Evolutionary conservation across 345 rosid species (phyloP), one percentile per base, ranked within the genome.

Genomic region (Conringia planisiliqua): DNA sequence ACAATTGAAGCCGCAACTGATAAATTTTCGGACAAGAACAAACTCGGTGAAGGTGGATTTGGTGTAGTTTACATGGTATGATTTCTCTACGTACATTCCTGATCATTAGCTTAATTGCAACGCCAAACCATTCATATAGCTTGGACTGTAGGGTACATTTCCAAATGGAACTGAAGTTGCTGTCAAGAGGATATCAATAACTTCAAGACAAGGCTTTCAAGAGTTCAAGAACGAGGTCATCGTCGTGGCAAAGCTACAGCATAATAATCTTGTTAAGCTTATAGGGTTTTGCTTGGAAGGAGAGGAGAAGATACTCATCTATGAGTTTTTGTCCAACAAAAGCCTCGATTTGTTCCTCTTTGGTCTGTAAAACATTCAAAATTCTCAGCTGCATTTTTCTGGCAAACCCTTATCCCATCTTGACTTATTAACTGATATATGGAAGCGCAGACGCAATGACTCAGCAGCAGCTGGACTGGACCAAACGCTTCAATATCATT

Each of bases 41-140:
- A 70, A 44, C 3, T 70, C 1, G 66, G 74, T 70, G 7, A 58
- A 57, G 74, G 73, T 26, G 63, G 72, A 54, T 68, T 67, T 55
- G 72, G 63, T 55, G 63, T 2, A 55, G 72, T 68, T 40, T 69
- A 69, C 73, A 69, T 27, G 62, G 64, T 69, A 56, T 43, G 14
- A 9, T 22, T 0, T 48, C 13, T 47, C 52, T 47, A 47, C n/a
- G n/a, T n/a, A n/a, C 24, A 2, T 47, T 16, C 0, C n/a, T 47
- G 24, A 22, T n/a, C n/a, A 46, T 16, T 1, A 6, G 51, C 10
- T 46, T 46, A 1, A 16, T 17, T 17, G 11, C 6, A 13, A 14
- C 7, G 7, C 7, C 47, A 52, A 52, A 2, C 9, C 16, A 52
- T 24, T 24, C n/a, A 10, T 10, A 51, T 51, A 18, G 18, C 4